phyloP scores from a whole-genome alignment of 1,139 yeast genomes.

The Candida neerlandica region DNA sequence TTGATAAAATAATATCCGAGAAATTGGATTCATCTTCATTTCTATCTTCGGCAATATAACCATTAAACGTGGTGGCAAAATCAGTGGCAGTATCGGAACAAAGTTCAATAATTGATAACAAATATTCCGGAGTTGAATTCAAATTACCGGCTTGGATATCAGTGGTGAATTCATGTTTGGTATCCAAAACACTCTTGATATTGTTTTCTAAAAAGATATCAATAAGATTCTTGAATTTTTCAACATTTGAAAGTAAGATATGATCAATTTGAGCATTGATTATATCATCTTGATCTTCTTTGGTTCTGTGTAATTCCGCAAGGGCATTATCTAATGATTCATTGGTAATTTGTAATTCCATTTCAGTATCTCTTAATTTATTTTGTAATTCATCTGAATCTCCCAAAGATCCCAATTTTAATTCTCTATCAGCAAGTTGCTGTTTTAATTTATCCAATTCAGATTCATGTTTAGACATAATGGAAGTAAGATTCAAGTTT shows the following conservation, averaged over 20 bases:
- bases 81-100: constrained; percentile 76
- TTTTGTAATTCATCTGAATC: constrained; percentile 42
- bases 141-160: constrained; percentile 86
- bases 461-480: constrained; percentile 63
- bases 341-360: constrained; percentile 77
- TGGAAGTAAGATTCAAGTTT: constrained; percentile 63
- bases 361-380: constrained; percentile 66
- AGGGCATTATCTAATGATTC: constrained; percentile 80
- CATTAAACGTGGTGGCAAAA: constrained; percentile 78
- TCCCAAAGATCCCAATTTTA: constrained; percentile 20
- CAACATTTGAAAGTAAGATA: constrained; percentile 51
- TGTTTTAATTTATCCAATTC: constrained; percentile 50
- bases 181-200: constrained; percentile 71
- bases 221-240: constrained; percentile 57
- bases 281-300: constrained; percentile 55
- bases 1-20: constrained; percentile 59
- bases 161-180: constrained; percentile 71
- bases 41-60: constrained; percentile 76
- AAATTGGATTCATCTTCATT: constrained; percentile 66
- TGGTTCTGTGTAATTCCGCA: constrained; percentile 58
- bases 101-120: constrained; percentile 71
- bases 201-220: constrained; percentile 76
- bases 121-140: constrained; percentile 72
- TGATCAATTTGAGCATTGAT: constrained; percentile 62
- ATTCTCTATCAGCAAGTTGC: constrained; percentile 36